These are phyloP conservation scores for Globisporangium viniferum DNA, from an alignment of 352 stramenopile species.

Conservation along the genomic window DNA sequence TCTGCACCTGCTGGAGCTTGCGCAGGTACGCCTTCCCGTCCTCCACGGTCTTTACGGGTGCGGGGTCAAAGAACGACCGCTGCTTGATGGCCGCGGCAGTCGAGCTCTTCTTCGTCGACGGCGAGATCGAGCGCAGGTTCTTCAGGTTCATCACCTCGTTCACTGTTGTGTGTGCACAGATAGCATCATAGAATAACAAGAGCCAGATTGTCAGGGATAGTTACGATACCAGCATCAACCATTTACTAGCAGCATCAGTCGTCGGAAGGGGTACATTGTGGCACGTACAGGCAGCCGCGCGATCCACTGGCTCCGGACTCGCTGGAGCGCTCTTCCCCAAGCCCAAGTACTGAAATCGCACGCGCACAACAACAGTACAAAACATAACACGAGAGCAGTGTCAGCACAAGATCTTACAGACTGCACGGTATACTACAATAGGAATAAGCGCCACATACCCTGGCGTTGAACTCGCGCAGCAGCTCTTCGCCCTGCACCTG, in stretches of 20 bases:
- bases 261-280: not conserved
- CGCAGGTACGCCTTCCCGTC: conserved; percentile 73
- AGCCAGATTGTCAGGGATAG: not conserved
- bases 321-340: conserved; percentile 13
- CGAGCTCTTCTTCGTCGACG: conserved; percentile 33
- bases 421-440: too few species aligned
- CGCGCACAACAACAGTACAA: not conserved
- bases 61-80: conserved; percentile 75
- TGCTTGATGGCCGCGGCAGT: conserved; percentile 11
- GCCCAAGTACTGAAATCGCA: conserved; percentile 30
- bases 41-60: conserved; percentile 62
- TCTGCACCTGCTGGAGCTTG: conserved; percentile 50
- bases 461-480: conserved; percentile 54
- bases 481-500: conserved; percentile 66
- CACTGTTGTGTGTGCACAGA: conserved; percentile 38
- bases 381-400: not conserved
- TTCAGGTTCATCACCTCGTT: conserved; percentile 59
- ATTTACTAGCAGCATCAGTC: not conserved
- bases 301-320: conserved; percentile 20
- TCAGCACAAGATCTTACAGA: not conserved
- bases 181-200: conserved; percentile 2
- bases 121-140: conserved; percentile 48
- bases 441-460: conserved; percentile 22
- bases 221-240: not conserved
- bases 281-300: conserved; percentile 31